Percentiles rank a stretch among this genome's conserved stretches.
phyloP scores from a whole-genome alignment of 768 basidiomycete genomes.

The Suillus alpinus region DNA sequence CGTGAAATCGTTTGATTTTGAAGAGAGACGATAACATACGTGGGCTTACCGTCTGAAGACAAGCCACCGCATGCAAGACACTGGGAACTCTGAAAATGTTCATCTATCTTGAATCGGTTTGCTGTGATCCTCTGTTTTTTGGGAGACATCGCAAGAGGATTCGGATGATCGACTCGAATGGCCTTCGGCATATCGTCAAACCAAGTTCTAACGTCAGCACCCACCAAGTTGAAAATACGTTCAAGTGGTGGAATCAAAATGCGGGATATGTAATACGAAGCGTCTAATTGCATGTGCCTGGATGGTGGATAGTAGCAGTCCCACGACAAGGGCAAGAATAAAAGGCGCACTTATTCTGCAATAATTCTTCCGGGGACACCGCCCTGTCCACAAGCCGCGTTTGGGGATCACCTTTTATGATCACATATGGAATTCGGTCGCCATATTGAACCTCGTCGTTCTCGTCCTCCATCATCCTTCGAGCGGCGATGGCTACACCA shows the following conservation, averaged over 20 bases:
- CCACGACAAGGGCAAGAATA: not conserved
- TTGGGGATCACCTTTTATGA: constrained; percentile 62
- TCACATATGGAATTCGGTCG: constrained; percentile 91
- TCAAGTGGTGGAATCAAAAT: constrained; percentile 89
- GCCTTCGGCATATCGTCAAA: constrained; percentile 82
- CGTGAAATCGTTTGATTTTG: not conserved
- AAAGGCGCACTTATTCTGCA: constrained; percentile 54
- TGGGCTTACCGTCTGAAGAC: constrained; percentile 49
- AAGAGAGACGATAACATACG: not conserved
- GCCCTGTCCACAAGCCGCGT: constrained; percentile 73
- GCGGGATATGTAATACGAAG: constrained; percentile 81
- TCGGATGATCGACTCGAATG: constrained; percentile 35
- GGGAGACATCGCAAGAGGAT: constrained; percentile 35
- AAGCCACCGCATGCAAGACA: constrained; percentile 66
- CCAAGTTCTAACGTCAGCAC: constrained; percentile 85
- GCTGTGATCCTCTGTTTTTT: constrained; percentile 28
- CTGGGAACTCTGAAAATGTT: constrained; percentile 67
- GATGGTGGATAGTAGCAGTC: not conserved
- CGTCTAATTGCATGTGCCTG: constrained; percentile 78
- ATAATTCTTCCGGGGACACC: constrained; percentile 66
- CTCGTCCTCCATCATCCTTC: constrained; percentile 69
- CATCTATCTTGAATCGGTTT: constrained; percentile 58
- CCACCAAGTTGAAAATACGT: constrained; percentile 87
- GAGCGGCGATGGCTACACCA: constrained; percentile 84
- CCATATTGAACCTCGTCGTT: constrained; percentile 88